Conservation (phyloP, 2,329 filamentous ascomycete species). For the Phialophora macrospora region DNA sequence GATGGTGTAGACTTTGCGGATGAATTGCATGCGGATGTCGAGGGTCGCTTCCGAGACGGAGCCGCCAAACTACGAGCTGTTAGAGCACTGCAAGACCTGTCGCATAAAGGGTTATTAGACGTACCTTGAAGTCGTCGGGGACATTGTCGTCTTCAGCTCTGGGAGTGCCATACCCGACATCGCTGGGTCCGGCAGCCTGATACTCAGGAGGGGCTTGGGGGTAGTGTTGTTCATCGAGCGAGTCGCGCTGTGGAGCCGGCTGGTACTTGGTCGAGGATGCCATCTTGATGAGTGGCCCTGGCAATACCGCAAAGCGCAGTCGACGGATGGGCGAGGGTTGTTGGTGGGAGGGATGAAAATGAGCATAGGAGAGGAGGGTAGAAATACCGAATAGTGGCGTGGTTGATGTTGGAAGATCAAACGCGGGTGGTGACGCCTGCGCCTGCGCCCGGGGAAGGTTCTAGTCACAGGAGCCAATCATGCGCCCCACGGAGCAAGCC, state of each 20-base stretch:
- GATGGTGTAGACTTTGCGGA: constrained; percentile 97
- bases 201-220: constrained; percentile 84
- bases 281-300: constrained; percentile 25
- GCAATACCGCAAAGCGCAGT: not conserved
- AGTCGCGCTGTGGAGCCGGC: constrained; percentile 82
- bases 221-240: constrained; percentile 72
- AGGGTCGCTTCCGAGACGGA: constrained; percentile 91
- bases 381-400: constrained; percentile 16
- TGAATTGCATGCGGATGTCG: constrained; percentile 95
- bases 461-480: constrained; percentile 25
- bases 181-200: constrained; percentile 61
- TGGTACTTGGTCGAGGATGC: constrained; percentile 70
- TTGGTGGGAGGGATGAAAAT: constrained; percentile 4
- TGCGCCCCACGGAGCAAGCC: not conserved
- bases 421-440: constrained; percentile 16
- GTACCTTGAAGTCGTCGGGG: constrained; percentile 94
- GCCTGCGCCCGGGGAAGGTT: constrained; percentile 22
- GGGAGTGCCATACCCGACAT: constrained; percentile 60
- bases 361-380: constrained; percentile 5
- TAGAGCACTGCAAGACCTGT: constrained; percentile 22
- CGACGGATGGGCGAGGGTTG: not conserved
- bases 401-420: constrained; percentile 3
- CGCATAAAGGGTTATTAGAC: not conserved
- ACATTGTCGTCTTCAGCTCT: constrained; percentile 86
- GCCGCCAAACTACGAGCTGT: constrained; percentile 73